These are phyloP conservation scores for Cercospora janseana DNA, from an alignment of 2,329 filamentous ascomycete species.

Conservation along the genomic window DNA sequence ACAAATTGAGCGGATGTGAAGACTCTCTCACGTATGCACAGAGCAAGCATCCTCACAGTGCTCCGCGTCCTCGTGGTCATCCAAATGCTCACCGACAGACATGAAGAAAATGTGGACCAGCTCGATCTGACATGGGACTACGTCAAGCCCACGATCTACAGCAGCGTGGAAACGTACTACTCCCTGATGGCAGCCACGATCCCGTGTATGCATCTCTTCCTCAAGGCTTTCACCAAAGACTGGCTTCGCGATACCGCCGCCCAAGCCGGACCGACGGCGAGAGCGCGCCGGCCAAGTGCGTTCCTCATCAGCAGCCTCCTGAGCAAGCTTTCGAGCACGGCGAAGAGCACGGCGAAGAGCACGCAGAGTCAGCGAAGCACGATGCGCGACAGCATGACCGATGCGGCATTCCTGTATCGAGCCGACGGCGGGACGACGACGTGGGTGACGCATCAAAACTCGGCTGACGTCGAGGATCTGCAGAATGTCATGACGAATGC, in stretches of 20 bases:
- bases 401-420: constrained; percentile 12
- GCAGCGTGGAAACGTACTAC: constrained; percentile 22
- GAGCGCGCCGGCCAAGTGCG: constrained; percentile 5
- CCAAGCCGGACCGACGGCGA: constrained; percentile 15
- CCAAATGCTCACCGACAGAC: constrained; percentile 9
- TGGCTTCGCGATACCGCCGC: constrained; percentile 17
- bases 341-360: constrained; percentile 9
- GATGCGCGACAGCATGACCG: constrained; percentile 9
- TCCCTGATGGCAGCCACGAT: constrained; percentile 22
- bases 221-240: constrained; percentile 19
- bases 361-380: constrained; percentile 10
- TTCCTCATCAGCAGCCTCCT: constrained; percentile 2
- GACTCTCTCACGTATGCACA: neutral
- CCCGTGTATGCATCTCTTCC: constrained; percentile 25
- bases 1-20: neutral
- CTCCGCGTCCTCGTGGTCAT: constrained; percentile 17
- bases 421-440: constrained; percentile 13
- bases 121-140: constrained; percentile 20
- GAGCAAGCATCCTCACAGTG: constrained; percentile 15
- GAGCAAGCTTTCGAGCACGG: constrained; percentile 12
- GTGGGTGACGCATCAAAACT: constrained; percentile 10
- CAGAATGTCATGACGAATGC: constrained; percentile 13
- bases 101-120: neutral
- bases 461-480: constrained; percentile 11
- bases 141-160: constrained; percentile 14